Evolutionary conservation across 345 rosid genomes (phyloP).

Genomic region (Eucalyptus cladocalyx): DNA sequence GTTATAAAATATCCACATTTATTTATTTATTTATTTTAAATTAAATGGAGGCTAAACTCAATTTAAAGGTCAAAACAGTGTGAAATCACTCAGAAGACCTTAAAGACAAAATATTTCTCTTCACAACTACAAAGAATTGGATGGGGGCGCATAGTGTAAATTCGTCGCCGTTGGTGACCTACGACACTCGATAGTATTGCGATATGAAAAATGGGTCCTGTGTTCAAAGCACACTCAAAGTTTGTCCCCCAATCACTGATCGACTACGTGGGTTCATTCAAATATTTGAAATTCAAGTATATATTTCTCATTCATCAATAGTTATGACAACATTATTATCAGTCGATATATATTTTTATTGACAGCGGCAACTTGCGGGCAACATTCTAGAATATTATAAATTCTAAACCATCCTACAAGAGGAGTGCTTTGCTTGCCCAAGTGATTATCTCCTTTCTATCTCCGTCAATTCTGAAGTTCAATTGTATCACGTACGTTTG

Average conservation of each 20-base stretch:
- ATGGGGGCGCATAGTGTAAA: neutral
- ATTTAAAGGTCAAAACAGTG: neutral
- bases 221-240: neutral
- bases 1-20: neutral
- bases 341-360: neutral
- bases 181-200: neutral
- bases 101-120: neutral
- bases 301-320: neutral
- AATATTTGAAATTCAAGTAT: no score
- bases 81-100: neutral
- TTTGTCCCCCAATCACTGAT: neutral
- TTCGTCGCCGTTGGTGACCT: neutral
- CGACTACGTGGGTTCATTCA: neutral
- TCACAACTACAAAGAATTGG: neutral
- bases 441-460: no score
- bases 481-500: fast-evolving
- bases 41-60: neutral
- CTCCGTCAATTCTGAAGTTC: neutral
- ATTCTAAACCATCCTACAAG: neutral
- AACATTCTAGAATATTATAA: neutral
- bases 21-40: neutral
- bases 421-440: neutral
- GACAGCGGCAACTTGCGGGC: neutral
- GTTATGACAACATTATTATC: neutral
- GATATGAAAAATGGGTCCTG: neutral